These are phyloP conservation scores for Venturia asperata DNA, from an alignment of 2,329 filamentous ascomycete genomes.

Conservation along the genomic window DNA sequence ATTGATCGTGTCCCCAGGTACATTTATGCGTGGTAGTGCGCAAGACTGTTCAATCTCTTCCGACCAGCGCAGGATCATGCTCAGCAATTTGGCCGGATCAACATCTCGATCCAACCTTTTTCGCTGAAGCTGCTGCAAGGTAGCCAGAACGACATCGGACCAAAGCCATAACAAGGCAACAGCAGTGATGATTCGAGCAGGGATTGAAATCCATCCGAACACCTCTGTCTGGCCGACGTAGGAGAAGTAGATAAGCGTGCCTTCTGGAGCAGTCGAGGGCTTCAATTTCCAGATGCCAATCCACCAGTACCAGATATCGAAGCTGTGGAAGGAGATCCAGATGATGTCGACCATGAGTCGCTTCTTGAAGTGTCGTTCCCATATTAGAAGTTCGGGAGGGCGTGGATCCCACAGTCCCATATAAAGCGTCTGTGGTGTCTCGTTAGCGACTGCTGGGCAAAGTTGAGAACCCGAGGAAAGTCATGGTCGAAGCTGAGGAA, in stretches of 20 bases:
- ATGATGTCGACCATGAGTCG: conserved; percentile 13
- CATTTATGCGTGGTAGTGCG: background rate
- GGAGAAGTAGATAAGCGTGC: conserved; percentile 17
- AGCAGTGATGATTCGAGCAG: conserved; percentile 13
- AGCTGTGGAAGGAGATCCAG: conserved; percentile 18
- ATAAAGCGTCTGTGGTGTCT: conserved; percentile 4
- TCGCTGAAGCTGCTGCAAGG: conserved; percentile 8
- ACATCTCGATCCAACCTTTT: background rate
- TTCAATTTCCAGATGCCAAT: conserved; percentile 18
- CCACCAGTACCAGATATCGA: conserved; percentile 20
- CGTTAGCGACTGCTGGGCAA: background rate
- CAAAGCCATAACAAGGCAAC: background rate
- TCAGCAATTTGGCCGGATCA: background rate
- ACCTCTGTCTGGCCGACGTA: conserved; percentile 6
- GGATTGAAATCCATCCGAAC: conserved; percentile 11
- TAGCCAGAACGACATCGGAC: conserved; percentile 2
- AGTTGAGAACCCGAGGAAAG: background rate
- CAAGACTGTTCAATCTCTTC: background rate
- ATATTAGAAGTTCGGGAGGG: conserved; percentile 15
- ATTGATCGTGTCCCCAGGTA: background rate
- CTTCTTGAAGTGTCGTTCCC: conserved; percentile 16
- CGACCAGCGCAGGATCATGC: conserved; percentile 4
- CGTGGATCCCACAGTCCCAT: conserved; percentile 16
- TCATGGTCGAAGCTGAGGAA: too few species aligned
- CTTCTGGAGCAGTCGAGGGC: conserved; percentile 10